These are phyloP conservation scores for Theileria luwenshuni DNA, from an alignment of 169 alveolate genomes.

Conservation along the genomic window DNA sequence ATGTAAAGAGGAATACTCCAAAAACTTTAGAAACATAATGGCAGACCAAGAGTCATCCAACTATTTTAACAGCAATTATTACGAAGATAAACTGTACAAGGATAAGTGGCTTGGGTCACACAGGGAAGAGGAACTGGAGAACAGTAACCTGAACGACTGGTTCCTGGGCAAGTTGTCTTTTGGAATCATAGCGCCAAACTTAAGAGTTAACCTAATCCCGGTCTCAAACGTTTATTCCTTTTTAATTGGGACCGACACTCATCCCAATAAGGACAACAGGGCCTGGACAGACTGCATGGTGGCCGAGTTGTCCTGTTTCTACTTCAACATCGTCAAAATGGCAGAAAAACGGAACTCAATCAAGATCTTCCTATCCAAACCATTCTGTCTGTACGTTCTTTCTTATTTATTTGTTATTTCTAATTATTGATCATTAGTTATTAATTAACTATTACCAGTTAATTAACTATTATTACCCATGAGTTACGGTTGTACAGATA, in stretches of 20 bases:
- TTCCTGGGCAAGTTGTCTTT: conserved; percentile 5
- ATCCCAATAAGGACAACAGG: not conserved
- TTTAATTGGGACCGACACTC: too few species aligned
- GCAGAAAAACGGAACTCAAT: conserved; percentile 2
- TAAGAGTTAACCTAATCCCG: not conserved
- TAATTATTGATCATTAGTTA: too few species aligned
- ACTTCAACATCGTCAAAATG: conserved; percentile 13
- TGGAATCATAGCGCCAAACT: conserved; percentile 17
- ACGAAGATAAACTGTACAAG: too few species aligned
- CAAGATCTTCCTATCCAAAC: not conserved
- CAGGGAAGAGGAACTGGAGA: not conserved
- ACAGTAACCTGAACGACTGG: conserved; percentile 4
- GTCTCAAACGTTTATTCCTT: not conserved
- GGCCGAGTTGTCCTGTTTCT: conserved; percentile 2
- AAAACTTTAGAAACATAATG: not conserved
- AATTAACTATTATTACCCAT: too few species aligned
- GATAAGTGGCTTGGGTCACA: not conserved
- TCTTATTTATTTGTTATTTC: too few species aligned
- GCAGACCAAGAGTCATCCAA: conserved; percentile 9
- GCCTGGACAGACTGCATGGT: not conserved
- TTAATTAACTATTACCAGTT: too few species aligned
- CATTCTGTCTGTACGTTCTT: too few species aligned
- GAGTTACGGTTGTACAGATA: too few species aligned
- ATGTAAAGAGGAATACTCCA: not conserved
- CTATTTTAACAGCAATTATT: conserved; percentile 1